phyloP scores from a whole-genome alignment of 768 basidiomycete species.

The Gymnopilus junonius region DNA sequence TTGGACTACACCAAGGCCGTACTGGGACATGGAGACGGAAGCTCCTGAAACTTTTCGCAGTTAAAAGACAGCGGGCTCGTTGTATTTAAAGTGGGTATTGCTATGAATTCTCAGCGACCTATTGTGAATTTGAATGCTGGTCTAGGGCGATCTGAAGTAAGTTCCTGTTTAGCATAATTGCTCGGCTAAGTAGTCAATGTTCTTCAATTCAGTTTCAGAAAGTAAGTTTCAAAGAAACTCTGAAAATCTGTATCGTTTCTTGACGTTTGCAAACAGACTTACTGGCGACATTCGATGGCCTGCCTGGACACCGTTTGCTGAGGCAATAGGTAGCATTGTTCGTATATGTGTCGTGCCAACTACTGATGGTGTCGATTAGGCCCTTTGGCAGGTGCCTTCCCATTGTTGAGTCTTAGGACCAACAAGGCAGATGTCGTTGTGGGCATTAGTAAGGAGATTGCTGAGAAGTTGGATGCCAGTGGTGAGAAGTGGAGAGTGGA shows the following conservation, averaged over 20 bases:
- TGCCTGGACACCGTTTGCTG: conserved; percentile 71
- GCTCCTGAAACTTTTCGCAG: conserved; percentile 54
- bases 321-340: conserved; percentile 63
- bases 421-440: conserved; percentile 96
- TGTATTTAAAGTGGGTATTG: conserved; percentile 72
- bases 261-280: conserved; percentile 53
- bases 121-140: neutral
- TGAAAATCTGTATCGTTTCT: neutral
- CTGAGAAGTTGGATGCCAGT: conserved; percentile 65
- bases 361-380: conserved; percentile 44
- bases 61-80: conserved; percentile 68
- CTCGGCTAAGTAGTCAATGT: neutral
- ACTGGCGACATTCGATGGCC: conserved; percentile 92
- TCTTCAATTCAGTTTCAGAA: conserved; percentile 46
- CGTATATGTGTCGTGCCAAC: neutral
- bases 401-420: conserved; percentile 84
- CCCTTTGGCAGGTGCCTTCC: conserved; percentile 78
- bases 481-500: conserved; percentile 78
- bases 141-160: conserved; percentile 88
- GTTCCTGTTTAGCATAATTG: conserved; percentile 26
- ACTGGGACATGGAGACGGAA: conserved; percentile 69
- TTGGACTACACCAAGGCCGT: conserved; percentile 78
- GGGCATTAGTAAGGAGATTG: conserved; percentile 72
- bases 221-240: conserved; percentile 46
- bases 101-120: neutral